Conservation (phyloP, 2,329 filamentous ascomycete genomes). For the Neopestalotiopsis sp. region DNA sequence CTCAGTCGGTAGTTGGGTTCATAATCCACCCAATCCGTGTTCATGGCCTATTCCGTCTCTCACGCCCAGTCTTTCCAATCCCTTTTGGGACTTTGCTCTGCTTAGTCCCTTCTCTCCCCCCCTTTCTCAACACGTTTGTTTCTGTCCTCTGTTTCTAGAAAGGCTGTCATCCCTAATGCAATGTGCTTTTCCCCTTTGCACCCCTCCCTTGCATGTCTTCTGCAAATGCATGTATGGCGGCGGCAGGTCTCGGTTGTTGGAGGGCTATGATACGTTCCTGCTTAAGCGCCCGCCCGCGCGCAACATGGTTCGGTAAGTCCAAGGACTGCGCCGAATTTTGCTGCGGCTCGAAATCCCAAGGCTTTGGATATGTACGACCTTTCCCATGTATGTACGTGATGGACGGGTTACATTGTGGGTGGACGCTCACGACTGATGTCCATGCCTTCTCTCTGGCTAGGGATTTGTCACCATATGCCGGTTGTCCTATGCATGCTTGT, state of each 20-base stretch:
- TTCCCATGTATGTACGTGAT: too few species aligned
- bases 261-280: constrained; percentile 5
- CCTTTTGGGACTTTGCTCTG: too few species aligned
- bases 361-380: not conserved
- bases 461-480: too few species aligned
- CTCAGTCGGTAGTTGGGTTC: not conserved
- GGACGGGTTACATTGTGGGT: too few species aligned
- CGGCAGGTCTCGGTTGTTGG: not conserved
- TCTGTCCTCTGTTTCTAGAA: not conserved
- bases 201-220: not conserved
- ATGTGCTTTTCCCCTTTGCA: not conserved
- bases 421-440: too few species aligned
- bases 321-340: not conserved
- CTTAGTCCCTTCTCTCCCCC: too few species aligned
- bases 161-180: not conserved
- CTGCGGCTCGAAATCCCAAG: not conserved
- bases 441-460: too few species aligned
- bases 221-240: constrained; percentile 2
- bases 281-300: constrained; percentile 7
- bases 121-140: too few species aligned
- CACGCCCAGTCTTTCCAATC: too few species aligned
- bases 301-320: not conserved
- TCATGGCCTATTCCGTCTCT: too few species aligned
- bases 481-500: too few species aligned
- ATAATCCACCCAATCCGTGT: not conserved